Evolutionary conservation across 176 grass and related monocot species (phyloP), one percentile per base, ranked within the genome.

Genomic region (Oryza officinalis): DNA sequence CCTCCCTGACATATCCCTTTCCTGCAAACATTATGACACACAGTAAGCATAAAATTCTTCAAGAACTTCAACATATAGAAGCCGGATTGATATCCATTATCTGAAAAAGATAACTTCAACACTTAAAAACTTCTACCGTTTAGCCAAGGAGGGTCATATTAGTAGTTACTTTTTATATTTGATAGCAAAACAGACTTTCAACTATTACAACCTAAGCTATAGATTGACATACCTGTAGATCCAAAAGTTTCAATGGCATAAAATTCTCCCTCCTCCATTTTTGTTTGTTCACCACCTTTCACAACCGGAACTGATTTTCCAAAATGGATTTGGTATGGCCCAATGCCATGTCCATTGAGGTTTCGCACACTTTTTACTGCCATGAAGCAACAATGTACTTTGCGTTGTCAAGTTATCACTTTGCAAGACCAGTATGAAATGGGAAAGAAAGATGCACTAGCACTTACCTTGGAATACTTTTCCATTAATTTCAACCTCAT

Each of bases 401-500:
- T 65, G 11, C 67, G 38, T 60, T 32, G 1, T 44, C 7, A 82
- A 45, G 18, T 43, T 37, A 14, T 27, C 18, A 59, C 54, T 65
- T 54, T 41, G 37, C 3, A 37, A 40, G 30, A 73, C 30, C 44
- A 67, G 17, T 1, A 12, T 13, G 8, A 30, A 49, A 68, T 17
- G 13, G 23, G 25, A 6, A 45, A n/a, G n/a, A 54, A 20, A 45
- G 43, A 3, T 45, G 14, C 59, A 86, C 30, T 12, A 68, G 37
- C 61, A 37, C 11, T 23, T 61, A 98, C 96, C 93, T 98, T 95
- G 96, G 79, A 93, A 98, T 73, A 90, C 85, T 81, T 98, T 98
- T 17, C 96, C 96, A 80, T 95, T 95, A 60, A 98, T 95, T 92
- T 98, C 96, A 86, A 98, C 93, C 81, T 98, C 96, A 84, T 98